phyloP scores from a whole-genome alignment of 768 basidiomycete genomes.

The Cytidiella melzeri region DNA sequence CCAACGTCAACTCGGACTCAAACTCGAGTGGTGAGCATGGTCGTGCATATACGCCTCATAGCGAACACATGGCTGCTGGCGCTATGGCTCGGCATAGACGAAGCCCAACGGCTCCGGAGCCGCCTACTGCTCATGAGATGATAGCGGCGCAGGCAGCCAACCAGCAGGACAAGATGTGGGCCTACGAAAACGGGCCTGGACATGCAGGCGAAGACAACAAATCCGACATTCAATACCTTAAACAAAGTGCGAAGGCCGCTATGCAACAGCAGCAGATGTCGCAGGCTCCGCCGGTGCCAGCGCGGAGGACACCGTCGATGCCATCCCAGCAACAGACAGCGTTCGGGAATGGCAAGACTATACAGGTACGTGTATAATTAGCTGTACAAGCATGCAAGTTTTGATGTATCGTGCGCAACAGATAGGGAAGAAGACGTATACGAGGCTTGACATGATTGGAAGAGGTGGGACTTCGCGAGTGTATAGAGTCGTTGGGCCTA shows the following conservation, averaged over 20 bases:
- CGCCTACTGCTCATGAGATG: conserved; percentile 37
- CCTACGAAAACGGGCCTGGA: conserved; percentile 35
- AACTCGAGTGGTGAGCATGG: background rate
- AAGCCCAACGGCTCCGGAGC: conserved; percentile 67
- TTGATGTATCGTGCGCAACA: conserved; percentile 21
- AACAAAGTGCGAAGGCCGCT: background rate
- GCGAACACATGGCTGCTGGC: background rate
- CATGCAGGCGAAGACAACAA: conserved; percentile 23
- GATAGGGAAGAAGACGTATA: conserved; percentile 82
- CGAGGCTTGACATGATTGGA: conserved; percentile 83
- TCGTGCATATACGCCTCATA: background rate
- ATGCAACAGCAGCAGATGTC: conserved; percentile 5
- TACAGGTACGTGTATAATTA: too few species aligned
- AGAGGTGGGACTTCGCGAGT: conserved; percentile 96
- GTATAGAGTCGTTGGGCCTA: conserved; percentile 77
- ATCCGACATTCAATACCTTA: background rate
- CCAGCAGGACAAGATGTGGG: conserved; percentile 38
- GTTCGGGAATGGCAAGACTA: background rate
- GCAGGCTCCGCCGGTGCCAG: conserved; percentile 7
- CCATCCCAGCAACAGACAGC: conserved; percentile 6
- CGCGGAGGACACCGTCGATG: conserved; percentile 7
- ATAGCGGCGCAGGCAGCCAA: conserved; percentile 20
- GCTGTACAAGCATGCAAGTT: too few species aligned
- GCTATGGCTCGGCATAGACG: conserved; percentile 37
- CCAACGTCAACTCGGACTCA: conserved; percentile 1